These are phyloP conservation scores for Bassia scoparia DNA, from an alignment of 148 eudicot genomes.

Conservation along the genomic window DNA sequence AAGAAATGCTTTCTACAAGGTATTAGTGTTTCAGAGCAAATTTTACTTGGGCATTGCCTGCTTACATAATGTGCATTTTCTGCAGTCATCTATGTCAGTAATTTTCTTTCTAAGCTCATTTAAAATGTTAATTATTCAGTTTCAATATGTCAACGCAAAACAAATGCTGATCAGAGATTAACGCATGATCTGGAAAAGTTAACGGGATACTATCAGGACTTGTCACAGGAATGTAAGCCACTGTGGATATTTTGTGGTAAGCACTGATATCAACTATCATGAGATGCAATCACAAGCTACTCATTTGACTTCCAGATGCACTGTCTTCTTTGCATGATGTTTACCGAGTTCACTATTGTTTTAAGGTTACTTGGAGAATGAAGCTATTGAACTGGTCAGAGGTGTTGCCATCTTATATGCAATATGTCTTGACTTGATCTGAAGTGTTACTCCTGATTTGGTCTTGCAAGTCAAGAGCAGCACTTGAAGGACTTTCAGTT, in stretches of 20 bases:
- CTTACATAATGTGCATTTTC: not conserved
- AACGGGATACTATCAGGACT: constrained; percentile 82
- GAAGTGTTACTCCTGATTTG: constrained; percentile 90
- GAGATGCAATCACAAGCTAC: not conserved
- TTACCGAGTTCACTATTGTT: constrained; percentile 9
- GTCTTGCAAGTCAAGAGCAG: constrained; percentile 77
- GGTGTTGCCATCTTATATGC: constrained; percentile 88
- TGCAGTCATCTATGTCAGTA: not conserved
- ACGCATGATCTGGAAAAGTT: constrained; percentile 95
- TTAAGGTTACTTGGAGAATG: constrained; percentile 99
- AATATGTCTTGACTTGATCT: constrained; percentile 87
- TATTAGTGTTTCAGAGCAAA: constrained; percentile 1
- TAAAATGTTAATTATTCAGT: constrained; percentile 21
- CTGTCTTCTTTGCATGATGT: constrained; percentile 15
- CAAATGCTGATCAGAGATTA: constrained; percentile 92
- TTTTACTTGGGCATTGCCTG: not conserved
- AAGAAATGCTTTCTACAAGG: constrained; percentile 94
- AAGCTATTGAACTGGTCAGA: constrained; percentile 85
- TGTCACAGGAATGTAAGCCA: constrained; percentile 98
- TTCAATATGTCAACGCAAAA: constrained; percentile 66
- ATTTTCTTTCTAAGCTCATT: not conserved
- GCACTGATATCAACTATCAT: constrained; percentile 17
- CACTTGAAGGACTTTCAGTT: constrained; percentile 94
- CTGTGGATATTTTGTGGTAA: constrained; percentile 92
- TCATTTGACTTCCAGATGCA: not conserved